Evolutionary conservation across 257 asterid species (phyloP), one percentile per base, ranked within the genome.

Genomic region (Petunia secreta): DNA sequence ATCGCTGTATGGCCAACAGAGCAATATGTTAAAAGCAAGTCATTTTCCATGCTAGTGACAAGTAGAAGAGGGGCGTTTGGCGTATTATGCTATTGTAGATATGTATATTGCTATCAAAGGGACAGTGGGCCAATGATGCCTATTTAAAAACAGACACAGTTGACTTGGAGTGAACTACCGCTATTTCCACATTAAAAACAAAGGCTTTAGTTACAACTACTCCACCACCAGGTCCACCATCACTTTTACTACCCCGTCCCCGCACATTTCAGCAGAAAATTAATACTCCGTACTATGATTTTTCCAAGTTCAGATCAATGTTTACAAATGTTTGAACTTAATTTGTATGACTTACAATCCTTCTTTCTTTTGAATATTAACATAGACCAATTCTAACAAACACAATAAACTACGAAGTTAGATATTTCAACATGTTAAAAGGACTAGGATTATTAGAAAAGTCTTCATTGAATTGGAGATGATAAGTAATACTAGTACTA

Each of bases 171-270:
- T 7, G 37, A 54, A 60, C 6, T 75, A 63, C 63, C 77, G 46
- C 80, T 62, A 82, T 78, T 66, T 80, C 83, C 74, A 89, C 91
- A 91, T 86, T 90, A 77, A 91, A 86, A 79, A 82, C 83, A 82
- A 79, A 84, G 80, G 57, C 39, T 67, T 76, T 79, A 79, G 91
- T 87, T 92, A 10, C 92, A 94, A 87, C 97, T 15, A 92, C 97
- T 89, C 91, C 91, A 86, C 90, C 89, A 6, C 40, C 37, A 25
- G 77, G 77, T 69, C 75, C 82, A 78, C 64, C 3, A 50, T 37
- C 64, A 57, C 5, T 74, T 67, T 75, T 62, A 76, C 44, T 46
- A 38, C 71, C 84, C 85, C 14, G 75, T 37, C 50, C 79, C 65
- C 39, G 83, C 83, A 62, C 63, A 82, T 81, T 37, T 83, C 84